Base-by-base conservation (phyloP, 352 stramenopile genomes). In the Phytophthora hibernalis region DNA sequence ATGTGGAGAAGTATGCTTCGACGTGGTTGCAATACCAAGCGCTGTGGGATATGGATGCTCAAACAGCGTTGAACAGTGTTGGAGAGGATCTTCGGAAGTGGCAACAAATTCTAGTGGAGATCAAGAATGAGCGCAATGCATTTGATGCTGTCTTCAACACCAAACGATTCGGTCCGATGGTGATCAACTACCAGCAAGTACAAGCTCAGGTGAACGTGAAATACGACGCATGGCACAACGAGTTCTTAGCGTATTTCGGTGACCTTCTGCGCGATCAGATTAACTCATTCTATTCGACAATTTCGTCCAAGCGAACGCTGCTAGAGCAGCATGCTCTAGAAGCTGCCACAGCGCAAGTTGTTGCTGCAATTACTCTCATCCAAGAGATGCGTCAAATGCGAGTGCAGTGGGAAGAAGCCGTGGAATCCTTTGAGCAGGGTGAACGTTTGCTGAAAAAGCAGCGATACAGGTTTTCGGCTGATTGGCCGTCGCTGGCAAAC, bases 171-270 rank as follows among this genome's bases (percentile, higher is more conserved):
- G 97, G 71, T 64, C 97, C 68, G 10, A 85, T 98, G 58, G 67
- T 87, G 5, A 82, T 98, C 16, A 96, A 98, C 72, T 97, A 97
- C 56, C 86, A 97, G 69, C 88, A 97, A 77, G 89, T 98, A 12
- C 92, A 98, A 69, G 87, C 92, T 3, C 85, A 97, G 69, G 89
- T 97, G 44, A 99, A 99, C 65, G 84, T 99, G 37, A 99, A 99
- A 74, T 99, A 99, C 79, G 98, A 99, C 73, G 97, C 97, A 3
- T 99, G 97, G 97, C 97, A 99, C 69, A 99, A 99, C 57, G 97
- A 99, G 62, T 92, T 99, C 45, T 89, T 99, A 35, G 83, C 89
- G 10, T 92, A 97, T 47, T 99, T 99, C 71, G 96, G 92, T 8
- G 77, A 93, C 37, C 87, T 99, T 30, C 75, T 99, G 16, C 88